Percentiles rank a stretch among this genome's conserved stretches.
These are phyloP conservation scores for Ganoderma meredithae DNA, from an alignment of 1,284 basidiomycete species.

Conservation along the genomic window DNA sequence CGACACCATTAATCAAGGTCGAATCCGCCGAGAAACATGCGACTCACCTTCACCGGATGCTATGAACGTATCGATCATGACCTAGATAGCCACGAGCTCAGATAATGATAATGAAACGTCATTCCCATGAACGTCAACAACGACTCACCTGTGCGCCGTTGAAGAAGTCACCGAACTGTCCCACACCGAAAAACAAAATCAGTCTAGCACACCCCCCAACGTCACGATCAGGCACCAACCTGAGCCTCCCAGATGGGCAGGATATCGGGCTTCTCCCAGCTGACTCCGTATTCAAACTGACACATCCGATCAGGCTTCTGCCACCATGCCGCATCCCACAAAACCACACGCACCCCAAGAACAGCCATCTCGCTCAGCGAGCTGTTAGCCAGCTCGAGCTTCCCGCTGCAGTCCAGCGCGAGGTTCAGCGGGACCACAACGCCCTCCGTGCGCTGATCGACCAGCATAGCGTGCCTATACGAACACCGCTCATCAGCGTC, in stretches of 20 bases:
- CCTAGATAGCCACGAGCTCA: slow-evolving; percentile 43
- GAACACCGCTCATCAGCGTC: slow-evolving; percentile 2
- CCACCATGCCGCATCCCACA: background rate
- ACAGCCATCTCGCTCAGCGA: slow-evolving; percentile 89
- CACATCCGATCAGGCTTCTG: slow-evolving; percentile 20
- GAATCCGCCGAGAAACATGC: background rate
- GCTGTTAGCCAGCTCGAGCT: slow-evolving; percentile 86
- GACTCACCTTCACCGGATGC: slow-evolving; percentile 80
- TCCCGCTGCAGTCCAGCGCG: slow-evolving; percentile 65
- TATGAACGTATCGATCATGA: slow-evolving; percentile 89
- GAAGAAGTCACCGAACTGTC: slow-evolving; percentile 88
- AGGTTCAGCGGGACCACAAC: slow-evolving; percentile 84
- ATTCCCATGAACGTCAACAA: slow-evolving; percentile 6
- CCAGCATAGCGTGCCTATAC: slow-evolving; percentile 86
- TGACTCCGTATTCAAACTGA: slow-evolving; percentile 88
- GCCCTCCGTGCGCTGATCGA: slow-evolving; percentile 83
- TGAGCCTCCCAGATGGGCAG: slow-evolving; percentile 93
- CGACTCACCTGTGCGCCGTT: slow-evolving; percentile 78
- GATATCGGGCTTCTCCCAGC: slow-evolving; percentile 83
- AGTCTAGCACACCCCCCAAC: slow-evolving; percentile 5
- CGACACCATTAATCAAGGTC: slow-evolving; percentile 16
- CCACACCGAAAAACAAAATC: background rate
- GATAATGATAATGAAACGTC: slow-evolving; percentile 4
- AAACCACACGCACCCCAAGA: slow-evolving; percentile 66
- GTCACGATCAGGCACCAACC: slow-evolving; percentile 45